Percentiles rank a stretch among this genome's conserved stretches.
phyloP scores from a whole-genome alignment of 139 green algal species.

The Pleodorina starrii region DNA sequence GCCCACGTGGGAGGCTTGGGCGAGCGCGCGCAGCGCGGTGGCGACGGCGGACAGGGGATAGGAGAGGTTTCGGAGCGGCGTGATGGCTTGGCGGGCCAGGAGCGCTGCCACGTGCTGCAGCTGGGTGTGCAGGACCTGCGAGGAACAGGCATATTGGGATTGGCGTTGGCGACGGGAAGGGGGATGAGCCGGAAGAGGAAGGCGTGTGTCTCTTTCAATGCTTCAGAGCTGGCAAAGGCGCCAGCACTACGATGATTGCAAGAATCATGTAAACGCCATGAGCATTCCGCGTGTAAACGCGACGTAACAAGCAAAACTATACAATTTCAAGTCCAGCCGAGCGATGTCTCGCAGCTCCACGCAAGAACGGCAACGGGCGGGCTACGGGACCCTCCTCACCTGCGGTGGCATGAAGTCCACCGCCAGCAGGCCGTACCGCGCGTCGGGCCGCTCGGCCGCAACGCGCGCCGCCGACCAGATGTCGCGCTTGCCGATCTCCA shows the following conservation, averaged over 20 bases:
- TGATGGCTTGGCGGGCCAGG: slow-evolving; percentile 52
- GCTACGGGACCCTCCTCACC: too few species aligned
- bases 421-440: slow-evolving; percentile 82
- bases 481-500: slow-evolving; percentile 94
- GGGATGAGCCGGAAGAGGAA: too few species aligned
- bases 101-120: slow-evolving; percentile 54
- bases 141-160: too few species aligned
- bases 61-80: slow-evolving; percentile 52
- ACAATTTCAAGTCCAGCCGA: too few species aligned
- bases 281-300: too few species aligned
- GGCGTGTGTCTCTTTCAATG: too few species aligned
- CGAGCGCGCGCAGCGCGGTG: slow-evolving; percentile 72
- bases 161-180: background rate
- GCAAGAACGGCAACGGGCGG: too few species aligned
- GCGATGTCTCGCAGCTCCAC: too few species aligned
- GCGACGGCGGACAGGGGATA: slow-evolving; percentile 65
- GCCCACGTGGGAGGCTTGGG: slow-evolving; percentile 73
- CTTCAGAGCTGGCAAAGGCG: too few species aligned
- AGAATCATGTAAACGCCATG: too few species aligned
- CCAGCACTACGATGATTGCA: too few species aligned
- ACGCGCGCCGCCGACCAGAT: slow-evolving; percentile 74
- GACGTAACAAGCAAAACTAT: too few species aligned
- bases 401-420: slow-evolving; percentile 89
- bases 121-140: slow-evolving; percentile 55
- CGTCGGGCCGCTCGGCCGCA: slow-evolving; percentile 80